These are phyloP conservation scores for Aspergillus bertholletiae DNA, from an alignment of 495 filamentous ascomycete genomes.

Conservation along the genomic window DNA sequence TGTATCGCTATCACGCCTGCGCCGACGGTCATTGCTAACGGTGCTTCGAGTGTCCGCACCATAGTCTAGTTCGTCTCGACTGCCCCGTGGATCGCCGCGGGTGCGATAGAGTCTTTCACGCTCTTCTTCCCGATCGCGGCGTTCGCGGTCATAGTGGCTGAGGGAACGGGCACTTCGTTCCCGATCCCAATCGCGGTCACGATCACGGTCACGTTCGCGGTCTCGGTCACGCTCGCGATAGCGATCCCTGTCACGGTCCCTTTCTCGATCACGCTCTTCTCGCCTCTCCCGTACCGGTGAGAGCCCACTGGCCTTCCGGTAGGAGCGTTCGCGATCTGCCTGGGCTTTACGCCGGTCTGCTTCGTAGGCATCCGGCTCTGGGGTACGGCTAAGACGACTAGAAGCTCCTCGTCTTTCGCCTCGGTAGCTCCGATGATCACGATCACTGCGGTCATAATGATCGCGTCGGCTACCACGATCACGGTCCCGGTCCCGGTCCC, in stretches of 20 bases:
- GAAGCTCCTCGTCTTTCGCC: constrained; percentile 57
- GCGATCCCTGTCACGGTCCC: constrained; percentile 36
- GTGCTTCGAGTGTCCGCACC: constrained; percentile 70
- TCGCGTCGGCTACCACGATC: constrained; percentile 58
- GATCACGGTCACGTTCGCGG: constrained; percentile 38
- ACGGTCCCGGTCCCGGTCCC: constrained; percentile 28
- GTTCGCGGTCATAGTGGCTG: constrained; percentile 65
- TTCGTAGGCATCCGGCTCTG: constrained; percentile 84
- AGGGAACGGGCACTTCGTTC: constrained; percentile 45
- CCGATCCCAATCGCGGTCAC: constrained; percentile 50
- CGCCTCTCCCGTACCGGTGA: constrained; percentile 45
- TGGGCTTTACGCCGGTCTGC: constrained; percentile 83
- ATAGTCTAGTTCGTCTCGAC: constrained; percentile 80
- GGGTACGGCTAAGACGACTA: constrained; percentile 65
- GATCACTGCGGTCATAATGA: constrained; percentile 36
- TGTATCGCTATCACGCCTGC: constrained; percentile 69
- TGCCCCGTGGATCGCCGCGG: constrained; percentile 70
- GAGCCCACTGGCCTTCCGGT: constrained; percentile 71
- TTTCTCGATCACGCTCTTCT: constrained; percentile 57
- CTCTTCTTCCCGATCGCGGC: constrained; percentile 78
- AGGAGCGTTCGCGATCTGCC: constrained; percentile 82
- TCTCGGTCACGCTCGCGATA: constrained; percentile 38
- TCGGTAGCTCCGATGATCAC: constrained; percentile 47
- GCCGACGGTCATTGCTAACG: constrained; percentile 52
- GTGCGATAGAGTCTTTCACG: constrained; percentile 80